Conservation (phyloP, 2,329 filamentous ascomycete species). For the Nemania sp. region DNA sequence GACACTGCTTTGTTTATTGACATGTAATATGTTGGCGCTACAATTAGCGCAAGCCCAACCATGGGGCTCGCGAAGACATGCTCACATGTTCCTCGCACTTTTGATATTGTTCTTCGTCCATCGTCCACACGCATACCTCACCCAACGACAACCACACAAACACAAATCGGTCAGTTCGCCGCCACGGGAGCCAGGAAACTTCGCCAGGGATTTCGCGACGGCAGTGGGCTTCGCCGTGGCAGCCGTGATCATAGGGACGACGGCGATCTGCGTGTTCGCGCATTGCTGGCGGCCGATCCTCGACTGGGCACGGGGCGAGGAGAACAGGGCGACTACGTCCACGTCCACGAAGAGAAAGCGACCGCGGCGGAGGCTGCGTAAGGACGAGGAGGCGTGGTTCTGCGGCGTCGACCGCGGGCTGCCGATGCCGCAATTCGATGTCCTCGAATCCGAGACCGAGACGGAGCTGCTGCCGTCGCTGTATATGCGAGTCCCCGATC, state of each 20-base stretch:
- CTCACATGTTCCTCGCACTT: neutral
- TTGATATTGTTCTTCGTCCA: neutral
- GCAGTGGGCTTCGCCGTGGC: slow-evolving; percentile 23
- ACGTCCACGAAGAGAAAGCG: too few species aligned
- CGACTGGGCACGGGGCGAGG: neutral
- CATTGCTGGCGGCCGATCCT: slow-evolving; percentile 33
- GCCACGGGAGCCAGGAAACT: slow-evolving; percentile 11
- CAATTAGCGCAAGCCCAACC: neutral
- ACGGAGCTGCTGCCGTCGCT: neutral
- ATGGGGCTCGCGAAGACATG: neutral
- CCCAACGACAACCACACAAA: neutral
- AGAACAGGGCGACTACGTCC: neutral
- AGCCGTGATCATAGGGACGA: slow-evolving; percentile 19
- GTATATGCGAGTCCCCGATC: neutral
- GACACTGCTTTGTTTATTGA: neutral
- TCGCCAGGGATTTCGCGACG: slow-evolving; percentile 26
- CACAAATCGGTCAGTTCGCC: neutral
- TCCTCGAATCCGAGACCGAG: slow-evolving; percentile 6
- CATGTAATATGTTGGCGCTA: slow-evolving; percentile 1
- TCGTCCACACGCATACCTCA: neutral
- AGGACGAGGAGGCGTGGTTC: slow-evolving; percentile 21
- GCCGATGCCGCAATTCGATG: slow-evolving; percentile 8
- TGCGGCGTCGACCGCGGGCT: slow-evolving; percentile 9
- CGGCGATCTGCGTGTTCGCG: slow-evolving; percentile 31
- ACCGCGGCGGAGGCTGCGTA: neutral